These are phyloP conservation scores for Acmispon strigosus DNA, from an alignment of 306 rosid species.

Conservation along the genomic window DNA sequence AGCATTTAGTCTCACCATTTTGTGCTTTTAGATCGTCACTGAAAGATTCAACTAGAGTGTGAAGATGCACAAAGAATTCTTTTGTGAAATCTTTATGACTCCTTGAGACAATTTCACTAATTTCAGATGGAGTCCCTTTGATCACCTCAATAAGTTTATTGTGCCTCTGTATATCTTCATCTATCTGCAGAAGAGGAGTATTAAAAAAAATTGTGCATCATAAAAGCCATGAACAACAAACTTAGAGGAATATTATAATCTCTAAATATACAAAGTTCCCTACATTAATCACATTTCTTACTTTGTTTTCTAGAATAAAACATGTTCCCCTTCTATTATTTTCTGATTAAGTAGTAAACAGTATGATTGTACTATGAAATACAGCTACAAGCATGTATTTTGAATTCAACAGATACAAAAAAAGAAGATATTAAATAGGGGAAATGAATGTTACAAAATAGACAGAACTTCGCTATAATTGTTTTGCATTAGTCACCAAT, in stretches of 20 bases:
- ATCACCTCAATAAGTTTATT: constrained; percentile 50
- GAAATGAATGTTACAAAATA: neutral
- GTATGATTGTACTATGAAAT: neutral
- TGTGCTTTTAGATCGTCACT: constrained; percentile 44
- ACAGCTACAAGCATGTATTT: neutral
- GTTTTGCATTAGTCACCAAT: neutral
- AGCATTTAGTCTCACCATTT: constrained; percentile 53
- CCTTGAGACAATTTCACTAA: constrained; percentile 49
- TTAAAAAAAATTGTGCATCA: neutral
- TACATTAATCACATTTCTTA: neutral
- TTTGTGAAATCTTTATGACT: constrained; percentile 72
- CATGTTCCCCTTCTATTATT: neutral
- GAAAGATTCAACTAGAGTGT: constrained; percentile 58
- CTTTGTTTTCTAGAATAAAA: neutral
- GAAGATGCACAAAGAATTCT: constrained; percentile 79
- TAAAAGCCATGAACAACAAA: constrained; percentile 7
- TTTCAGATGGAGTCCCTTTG: constrained; percentile 37
- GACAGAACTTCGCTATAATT: neutral
- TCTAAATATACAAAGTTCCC: neutral
- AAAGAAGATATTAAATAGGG: neutral
- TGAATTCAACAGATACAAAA: neutral
- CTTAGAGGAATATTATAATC: neutral
- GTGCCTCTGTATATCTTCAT: constrained; percentile 74
- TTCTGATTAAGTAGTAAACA: neutral
- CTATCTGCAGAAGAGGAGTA: constrained; percentile 45